phyloP scores from a whole-genome alignment of 306 rosid species.

The Cyclanthera cordifolia region DNA sequence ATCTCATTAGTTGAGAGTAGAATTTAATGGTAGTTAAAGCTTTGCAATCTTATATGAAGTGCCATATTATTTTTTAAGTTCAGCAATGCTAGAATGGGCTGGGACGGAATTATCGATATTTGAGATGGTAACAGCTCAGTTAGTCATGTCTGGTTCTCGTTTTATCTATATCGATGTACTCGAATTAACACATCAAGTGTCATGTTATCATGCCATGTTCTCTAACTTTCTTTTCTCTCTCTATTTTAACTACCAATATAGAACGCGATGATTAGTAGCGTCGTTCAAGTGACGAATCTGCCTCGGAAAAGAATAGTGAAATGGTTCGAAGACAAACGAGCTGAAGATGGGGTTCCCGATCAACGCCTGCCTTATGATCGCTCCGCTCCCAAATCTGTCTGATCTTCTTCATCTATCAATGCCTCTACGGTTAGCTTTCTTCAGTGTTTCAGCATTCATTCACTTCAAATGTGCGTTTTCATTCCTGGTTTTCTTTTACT shows the following conservation, averaged over 20 bases:
- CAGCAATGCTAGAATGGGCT: neutral
- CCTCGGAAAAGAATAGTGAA: conserved; percentile 69
- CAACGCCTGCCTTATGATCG: conserved; percentile 50
- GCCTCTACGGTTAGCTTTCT: neutral
- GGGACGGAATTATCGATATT: neutral
- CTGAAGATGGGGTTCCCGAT: conserved; percentile 69
- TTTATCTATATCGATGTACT: neutral
- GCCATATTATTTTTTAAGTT: neutral
- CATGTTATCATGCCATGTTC: neutral
- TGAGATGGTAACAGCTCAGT: neutral
- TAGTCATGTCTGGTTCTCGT: neutral
- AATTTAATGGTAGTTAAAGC: neutral
- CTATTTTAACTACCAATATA: conserved; percentile 28
- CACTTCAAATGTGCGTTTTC: neutral
- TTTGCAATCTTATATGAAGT: neutral
- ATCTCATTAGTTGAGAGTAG: neutral
- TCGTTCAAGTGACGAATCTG: conserved; percentile 76
- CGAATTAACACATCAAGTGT: neutral
- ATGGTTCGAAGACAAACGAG: conserved; percentile 90
- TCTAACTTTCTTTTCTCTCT: neutral
- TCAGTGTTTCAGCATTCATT: neutral
- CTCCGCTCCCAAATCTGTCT: conserved; percentile 25
- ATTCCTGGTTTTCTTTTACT: neutral
- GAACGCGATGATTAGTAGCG: conserved; percentile 71
- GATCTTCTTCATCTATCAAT: neutral